These are phyloP conservation scores for Hebeloma cylindrosporum DNA, from an alignment of 768 basidiomycete genomes.

Conservation along the genomic window DNA sequence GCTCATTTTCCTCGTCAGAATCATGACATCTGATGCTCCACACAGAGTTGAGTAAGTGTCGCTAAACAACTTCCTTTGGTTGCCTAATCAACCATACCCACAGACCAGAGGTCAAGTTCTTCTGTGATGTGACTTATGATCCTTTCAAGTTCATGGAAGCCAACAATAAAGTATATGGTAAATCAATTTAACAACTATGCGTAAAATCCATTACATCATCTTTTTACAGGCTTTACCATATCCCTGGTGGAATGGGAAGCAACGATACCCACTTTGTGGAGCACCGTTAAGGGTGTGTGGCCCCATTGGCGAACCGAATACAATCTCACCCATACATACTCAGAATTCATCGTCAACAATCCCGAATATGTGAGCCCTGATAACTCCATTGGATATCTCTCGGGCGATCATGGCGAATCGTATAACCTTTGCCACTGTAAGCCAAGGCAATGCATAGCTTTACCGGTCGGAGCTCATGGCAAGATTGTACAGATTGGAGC, in stretches of 20 bases:
- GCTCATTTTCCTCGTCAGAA: conserved; percentile 10
- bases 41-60: conserved; percentile 68
- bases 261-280: conserved; percentile 84
- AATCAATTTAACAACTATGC: conserved; percentile 5
- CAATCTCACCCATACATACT: neutral
- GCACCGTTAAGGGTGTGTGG: conserved; percentile 58
- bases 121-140: conserved; percentile 77
- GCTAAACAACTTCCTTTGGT: neutral
- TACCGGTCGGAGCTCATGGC: neutral
- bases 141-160: conserved; percentile 83
- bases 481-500: conserved; percentile 64
- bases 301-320: conserved; percentile 5
- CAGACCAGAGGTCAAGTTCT: conserved; percentile 74
- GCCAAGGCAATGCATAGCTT: conserved; percentile 11
- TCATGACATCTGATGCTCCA: conserved; percentile 3
- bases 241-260: conserved; percentile 74
- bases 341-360: conserved; percentile 67
- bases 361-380: conserved; percentile 60
- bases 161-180: conserved; percentile 50
- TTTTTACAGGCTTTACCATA: conserved; percentile 69
- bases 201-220: neutral
- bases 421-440: conserved; percentile 75
- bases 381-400: conserved; percentile 74
- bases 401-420: conserved; percentile 60
- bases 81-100: conserved; percentile 4